These are phyloP conservation scores for Irpex sp. DNA, from an alignment of 1,284 basidiomycete species.

Conservation along the genomic window DNA sequence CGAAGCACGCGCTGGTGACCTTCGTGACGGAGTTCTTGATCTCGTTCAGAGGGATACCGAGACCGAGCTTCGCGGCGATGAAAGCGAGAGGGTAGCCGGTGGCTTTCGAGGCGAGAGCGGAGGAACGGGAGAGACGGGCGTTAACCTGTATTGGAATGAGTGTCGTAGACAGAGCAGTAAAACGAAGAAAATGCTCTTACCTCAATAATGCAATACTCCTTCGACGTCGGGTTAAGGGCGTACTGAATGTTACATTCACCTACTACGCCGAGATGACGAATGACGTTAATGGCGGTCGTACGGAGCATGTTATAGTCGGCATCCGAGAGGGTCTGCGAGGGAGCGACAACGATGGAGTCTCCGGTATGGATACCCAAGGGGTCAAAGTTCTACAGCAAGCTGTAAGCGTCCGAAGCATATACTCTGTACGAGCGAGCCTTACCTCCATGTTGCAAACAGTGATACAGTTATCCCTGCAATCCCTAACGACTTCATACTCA, in stretches of 20 bases:
- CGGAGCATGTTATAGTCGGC: slow-evolving; percentile 98
- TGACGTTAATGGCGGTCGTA: slow-evolving; percentile 97
- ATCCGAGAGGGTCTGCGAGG: slow-evolving; percentile 97
- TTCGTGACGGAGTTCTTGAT: slow-evolving; percentile 98
- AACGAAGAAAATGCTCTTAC: slow-evolving; percentile 31
- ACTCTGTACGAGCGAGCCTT: slow-evolving; percentile 23
- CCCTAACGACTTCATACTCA: slow-evolving; percentile 98
- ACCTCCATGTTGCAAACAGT: slow-evolving; percentile 99
- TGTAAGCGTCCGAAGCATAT: slow-evolving; percentile 2
- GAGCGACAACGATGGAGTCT: slow-evolving; percentile 98
- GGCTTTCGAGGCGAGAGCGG: slow-evolving; percentile 96
- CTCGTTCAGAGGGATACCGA: slow-evolving; percentile 96
- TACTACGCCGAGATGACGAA: slow-evolving; percentile 94
- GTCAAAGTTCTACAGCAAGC: slow-evolving; percentile 82
- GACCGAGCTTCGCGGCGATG: slow-evolving; percentile 96
- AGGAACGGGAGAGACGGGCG: slow-evolving; percentile 97
- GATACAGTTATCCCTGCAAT: slow-evolving; percentile 97
- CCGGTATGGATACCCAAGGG: slow-evolving; percentile 98
- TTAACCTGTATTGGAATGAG: slow-evolving; percentile 64
- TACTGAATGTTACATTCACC: slow-evolving; percentile 99
- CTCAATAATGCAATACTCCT: slow-evolving; percentile 99
- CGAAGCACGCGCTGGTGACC: slow-evolving; percentile 96
- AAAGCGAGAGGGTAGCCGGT: slow-evolving; percentile 98
- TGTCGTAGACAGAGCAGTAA: too few relatives aligned
- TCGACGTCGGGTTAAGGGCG: slow-evolving; percentile 91